A percentile compares a stretch with the other conserved stretches of the same genome.
Conservation (phyloP, 441 rosid species). For the Populus hybrid region DNA sequence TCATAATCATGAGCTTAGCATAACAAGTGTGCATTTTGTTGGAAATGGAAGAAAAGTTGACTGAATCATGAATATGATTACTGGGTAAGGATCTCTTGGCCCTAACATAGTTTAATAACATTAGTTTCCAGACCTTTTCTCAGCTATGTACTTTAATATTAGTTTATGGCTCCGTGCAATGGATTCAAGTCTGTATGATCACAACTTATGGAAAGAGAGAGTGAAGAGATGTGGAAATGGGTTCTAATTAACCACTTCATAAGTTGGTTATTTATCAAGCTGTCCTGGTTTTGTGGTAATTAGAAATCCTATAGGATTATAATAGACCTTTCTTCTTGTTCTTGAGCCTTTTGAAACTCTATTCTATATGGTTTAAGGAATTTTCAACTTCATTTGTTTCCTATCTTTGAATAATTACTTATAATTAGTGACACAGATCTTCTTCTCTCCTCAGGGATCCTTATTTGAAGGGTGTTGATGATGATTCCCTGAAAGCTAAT, state of each 20-base stretch:
- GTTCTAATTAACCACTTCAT: background rate
- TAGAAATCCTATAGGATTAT: background rate
- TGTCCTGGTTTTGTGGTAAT: background rate
- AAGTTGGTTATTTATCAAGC: background rate
- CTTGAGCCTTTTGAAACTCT: background rate
- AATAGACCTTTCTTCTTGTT: background rate
- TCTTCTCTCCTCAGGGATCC: slow-evolving; percentile 46
- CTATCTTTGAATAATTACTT: background rate
- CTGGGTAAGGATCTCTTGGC: background rate
- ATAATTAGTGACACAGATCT: background rate
- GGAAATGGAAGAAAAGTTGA: background rate
- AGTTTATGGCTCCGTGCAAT: background rate
- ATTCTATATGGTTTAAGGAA: background rate
- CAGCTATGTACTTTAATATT: background rate
- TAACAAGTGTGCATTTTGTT: background rate
- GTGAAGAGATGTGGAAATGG: background rate
- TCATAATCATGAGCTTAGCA: background rate
- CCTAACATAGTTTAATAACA: background rate
- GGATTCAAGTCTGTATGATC: background rate
- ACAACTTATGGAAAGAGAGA: background rate
- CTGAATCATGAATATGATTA: background rate
- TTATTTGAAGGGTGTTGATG: slow-evolving; percentile 50
- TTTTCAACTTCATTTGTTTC: background rate
- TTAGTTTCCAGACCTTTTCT: background rate
- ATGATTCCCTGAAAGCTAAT: slow-evolving; percentile 50